A percentile compares a stretch with the other conserved stretches of the same genome.
Conservation (phyloP, 805 yeast species). For the Candida xyloterini region DNA sequence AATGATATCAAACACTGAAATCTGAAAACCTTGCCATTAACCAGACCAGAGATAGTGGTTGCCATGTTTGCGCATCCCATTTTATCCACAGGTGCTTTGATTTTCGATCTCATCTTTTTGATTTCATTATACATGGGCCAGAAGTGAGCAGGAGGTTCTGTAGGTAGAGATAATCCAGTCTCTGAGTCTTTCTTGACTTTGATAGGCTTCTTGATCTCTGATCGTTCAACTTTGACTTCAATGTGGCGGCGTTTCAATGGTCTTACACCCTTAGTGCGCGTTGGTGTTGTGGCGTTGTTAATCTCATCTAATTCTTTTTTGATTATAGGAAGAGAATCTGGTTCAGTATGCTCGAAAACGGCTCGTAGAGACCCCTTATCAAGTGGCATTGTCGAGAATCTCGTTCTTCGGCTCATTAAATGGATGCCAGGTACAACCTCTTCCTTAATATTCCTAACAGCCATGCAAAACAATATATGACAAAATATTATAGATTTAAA, state of each 20-base stretch:
- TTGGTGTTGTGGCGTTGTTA: neutral
- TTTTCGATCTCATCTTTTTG: conserved; percentile 60
- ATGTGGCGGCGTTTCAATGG: neutral
- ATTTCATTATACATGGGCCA: conserved; percentile 55
- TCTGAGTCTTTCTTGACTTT: neutral
- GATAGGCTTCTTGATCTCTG: neutral
- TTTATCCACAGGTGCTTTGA: conserved; percentile 81
- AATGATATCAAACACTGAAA: conserved; percentile 76
- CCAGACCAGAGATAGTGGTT: conserved; percentile 36
- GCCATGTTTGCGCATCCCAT: conserved; percentile 78
- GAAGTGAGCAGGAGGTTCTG: conserved; percentile 39
- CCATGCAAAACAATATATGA: neutral
- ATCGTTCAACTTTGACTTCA: conserved; percentile 1
- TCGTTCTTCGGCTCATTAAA: neutral
- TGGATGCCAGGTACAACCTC: neutral
- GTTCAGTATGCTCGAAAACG: neutral
- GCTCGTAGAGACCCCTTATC: neutral
- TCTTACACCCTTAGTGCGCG: neutral
- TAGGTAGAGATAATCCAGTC: conserved; percentile 8
- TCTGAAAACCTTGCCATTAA: conserved; percentile 45
- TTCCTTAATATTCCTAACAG: neutral
- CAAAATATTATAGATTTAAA: neutral
- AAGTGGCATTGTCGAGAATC: neutral
- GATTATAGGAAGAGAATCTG: neutral
- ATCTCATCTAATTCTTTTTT: conserved; percentile 1